These are phyloP conservation scores for Pleurotus djamor DNA, from an alignment of 768 basidiomycete genomes.

Conservation along the genomic window DNA sequence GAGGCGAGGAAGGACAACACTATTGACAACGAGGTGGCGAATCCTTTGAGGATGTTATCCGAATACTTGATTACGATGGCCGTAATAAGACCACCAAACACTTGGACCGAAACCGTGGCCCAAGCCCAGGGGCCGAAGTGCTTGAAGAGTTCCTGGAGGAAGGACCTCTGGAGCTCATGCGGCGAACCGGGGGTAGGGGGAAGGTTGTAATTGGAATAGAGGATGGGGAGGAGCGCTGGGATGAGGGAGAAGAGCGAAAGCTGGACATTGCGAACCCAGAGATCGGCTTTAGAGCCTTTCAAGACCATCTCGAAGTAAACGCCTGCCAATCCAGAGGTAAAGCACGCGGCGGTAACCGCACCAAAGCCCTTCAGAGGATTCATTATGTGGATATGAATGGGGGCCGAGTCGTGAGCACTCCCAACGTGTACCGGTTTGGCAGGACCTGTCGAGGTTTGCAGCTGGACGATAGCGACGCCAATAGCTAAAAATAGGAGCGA, in stretches of 20 bases:
- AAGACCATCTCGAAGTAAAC: slow-evolving; percentile 96
- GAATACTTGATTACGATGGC: slow-evolving; percentile 97
- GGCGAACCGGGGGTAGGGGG: slow-evolving; percentile 20
- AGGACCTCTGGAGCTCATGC: slow-evolving; percentile 37
- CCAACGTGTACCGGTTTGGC: slow-evolving; percentile 42
- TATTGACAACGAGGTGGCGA: slow-evolving; percentile 93
- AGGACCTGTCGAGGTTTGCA: slow-evolving; percentile 52
- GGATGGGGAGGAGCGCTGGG: slow-evolving; percentile 82
- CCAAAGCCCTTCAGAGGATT: slow-evolving; percentile 78
- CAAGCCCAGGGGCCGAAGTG: slow-evolving; percentile 96
- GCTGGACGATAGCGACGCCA: slow-evolving; percentile 94
- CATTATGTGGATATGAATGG: slow-evolving; percentile 69
- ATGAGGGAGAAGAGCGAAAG: slow-evolving; percentile 87
- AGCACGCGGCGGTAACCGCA: slow-evolving; percentile 82
- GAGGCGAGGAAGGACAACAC: slow-evolving; percentile 93
- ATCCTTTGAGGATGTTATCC: slow-evolving; percentile 96
- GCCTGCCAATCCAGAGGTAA: slow-evolving; percentile 87
- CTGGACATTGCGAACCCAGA: slow-evolving; percentile 92
- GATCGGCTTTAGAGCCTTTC: slow-evolving; percentile 78
- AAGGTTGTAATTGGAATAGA: slow-evolving; percentile 36
- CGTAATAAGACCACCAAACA: slow-evolving; percentile 90
- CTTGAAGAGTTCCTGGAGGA: slow-evolving; percentile 64
- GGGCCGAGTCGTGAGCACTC: slow-evolving; percentile 65
- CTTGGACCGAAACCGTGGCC: slow-evolving; percentile 88
- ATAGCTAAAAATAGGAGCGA: slow-evolving; percentile 85